Base-by-base conservation (phyloP, 2,329 filamentous ascomycete genomes). In the Magnaporthales sp. region DNA sequence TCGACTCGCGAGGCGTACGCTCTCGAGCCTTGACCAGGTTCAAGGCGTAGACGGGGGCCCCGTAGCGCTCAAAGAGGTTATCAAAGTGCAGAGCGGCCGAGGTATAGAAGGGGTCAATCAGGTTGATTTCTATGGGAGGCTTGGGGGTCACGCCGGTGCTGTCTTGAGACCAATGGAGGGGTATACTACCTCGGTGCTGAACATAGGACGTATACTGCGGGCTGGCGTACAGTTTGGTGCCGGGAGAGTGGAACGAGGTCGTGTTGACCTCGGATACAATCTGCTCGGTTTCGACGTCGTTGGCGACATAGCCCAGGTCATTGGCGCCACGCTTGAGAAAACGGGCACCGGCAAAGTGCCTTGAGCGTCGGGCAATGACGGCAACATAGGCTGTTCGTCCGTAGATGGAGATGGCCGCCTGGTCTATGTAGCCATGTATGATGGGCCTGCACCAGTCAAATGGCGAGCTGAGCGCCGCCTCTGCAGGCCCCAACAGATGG, bases 251-350 rank as follows among this genome's bases (percentile, higher is more conserved):
- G 72, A 99, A 97, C 0, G 95, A 97, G 0, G 95, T 99, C 0
- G 93, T 97, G 64, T 94, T 81, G 72, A 93, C 92, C 75, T 99
- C 95, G 0, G 93, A 95, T 5, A 99, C 93, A 68, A 99, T 97
- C 76, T 99, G 95, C 77, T 99, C 95, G 0, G 95, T 98, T 78
- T 99, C 96, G 27, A 99, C 95, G 77, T 99, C 96, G 74, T 99
- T 99, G 65, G 95, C 96, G 66, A 99, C 95, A 75, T 96, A 96
- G 15, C 95, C 94, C 67, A 93, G 76, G 75, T 99, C 95, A 73
- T 99, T 99, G 63, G 93, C 91, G 32, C 95, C 95, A 67, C 95
- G 89, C 77, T 99, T 99, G 66, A 99, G 79, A 71, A 97, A 99
- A 3, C 95, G 86, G 51, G 95, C 95, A 30, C 95, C 95, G 2